Evolutionary conservation across 139 green algal species (phyloP).

Genomic region (Penium margaritaceum): DNA sequence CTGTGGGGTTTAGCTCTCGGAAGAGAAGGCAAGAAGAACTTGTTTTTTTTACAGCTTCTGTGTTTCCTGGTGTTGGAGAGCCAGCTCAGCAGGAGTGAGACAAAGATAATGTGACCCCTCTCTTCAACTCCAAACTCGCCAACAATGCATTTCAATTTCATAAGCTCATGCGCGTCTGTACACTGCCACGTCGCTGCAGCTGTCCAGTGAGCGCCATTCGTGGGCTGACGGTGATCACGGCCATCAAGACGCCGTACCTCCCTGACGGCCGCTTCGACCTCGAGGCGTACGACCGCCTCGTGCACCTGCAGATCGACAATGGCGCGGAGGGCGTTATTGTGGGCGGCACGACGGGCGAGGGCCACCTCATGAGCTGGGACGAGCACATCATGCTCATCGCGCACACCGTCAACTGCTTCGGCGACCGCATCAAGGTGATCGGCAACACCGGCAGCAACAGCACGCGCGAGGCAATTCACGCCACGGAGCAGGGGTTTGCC

Average conservation of each 20-base stretch:
- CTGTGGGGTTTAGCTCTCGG: no score
- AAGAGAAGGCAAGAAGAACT: no score
- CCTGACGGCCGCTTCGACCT: constrained; percentile 86
- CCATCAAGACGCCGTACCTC: constrained; percentile 91
- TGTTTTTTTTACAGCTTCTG: no score
- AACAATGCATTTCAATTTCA: no score
- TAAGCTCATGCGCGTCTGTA: no score
- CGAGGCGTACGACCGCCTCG: constrained; percentile 68
- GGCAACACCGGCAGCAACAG: constrained; percentile 95
- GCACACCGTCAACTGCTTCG: constrained; percentile 80
- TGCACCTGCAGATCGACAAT: constrained; percentile 24
- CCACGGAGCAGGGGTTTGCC: constrained; percentile 85
- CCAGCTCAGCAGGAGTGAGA: no score
- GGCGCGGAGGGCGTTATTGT: constrained; percentile 78
- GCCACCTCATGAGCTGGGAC: constrained; percentile 89
- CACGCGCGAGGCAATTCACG: constrained; percentile 88
- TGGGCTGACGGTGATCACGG: constrained; percentile 65
- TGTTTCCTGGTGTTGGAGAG: no score
- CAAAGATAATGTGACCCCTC: no score
- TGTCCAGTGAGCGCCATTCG: no score
- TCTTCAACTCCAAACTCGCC: no score
- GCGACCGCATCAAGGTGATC: constrained; percentile 64
- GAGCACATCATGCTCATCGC: constrained; percentile 99
- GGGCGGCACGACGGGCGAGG: constrained; percentile 88
- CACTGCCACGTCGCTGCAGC: no score